These are phyloP conservation scores for Neofusicoccum kwambonambiense DNA, from an alignment of 2,329 filamentous ascomycete species.

Conservation along the genomic window DNA sequence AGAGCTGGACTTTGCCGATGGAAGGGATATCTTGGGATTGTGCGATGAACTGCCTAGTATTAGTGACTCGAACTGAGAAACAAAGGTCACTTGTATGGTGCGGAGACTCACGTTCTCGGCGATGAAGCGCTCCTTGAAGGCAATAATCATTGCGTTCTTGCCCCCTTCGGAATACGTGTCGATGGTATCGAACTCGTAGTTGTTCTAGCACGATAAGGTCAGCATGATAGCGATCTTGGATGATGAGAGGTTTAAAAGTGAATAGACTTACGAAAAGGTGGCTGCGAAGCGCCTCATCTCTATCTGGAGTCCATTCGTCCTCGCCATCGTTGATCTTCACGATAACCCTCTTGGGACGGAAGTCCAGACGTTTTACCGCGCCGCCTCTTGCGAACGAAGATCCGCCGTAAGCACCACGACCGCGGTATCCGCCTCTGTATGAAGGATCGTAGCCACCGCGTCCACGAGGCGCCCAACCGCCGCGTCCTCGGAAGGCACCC, in stretches of 20 bases:
- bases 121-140: conserved; percentile 52
- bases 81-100: neutral
- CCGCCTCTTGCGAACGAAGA: conserved; percentile 41
- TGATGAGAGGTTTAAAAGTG: neutral
- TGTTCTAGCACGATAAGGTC: conserved; percentile 25
- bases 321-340: conserved; percentile 53
- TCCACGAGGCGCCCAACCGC: conserved; percentile 33
- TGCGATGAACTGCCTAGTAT: conserved; percentile 47
- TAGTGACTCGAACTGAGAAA: neutral
- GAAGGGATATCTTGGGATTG: conserved; percentile 57
- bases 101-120: conserved; percentile 58
- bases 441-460: conserved; percentile 28
- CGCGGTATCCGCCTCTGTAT: conserved; percentile 30
- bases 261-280: conserved; percentile 55
- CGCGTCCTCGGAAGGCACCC: conserved; percentile 38
- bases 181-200: conserved; percentile 39
- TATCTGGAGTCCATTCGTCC: conserved; percentile 59
- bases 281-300: conserved; percentile 69
- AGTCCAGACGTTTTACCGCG: conserved; percentile 66
- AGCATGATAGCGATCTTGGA: neutral
- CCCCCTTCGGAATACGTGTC: conserved; percentile 38
- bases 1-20: conserved; percentile 62
- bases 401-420: conserved; percentile 43
- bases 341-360: conserved; percentile 67
- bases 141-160: conserved; percentile 39